phyloP scores from a whole-genome alignment of 1,139 yeast genomes.

The Yarrowia galli region DNA sequence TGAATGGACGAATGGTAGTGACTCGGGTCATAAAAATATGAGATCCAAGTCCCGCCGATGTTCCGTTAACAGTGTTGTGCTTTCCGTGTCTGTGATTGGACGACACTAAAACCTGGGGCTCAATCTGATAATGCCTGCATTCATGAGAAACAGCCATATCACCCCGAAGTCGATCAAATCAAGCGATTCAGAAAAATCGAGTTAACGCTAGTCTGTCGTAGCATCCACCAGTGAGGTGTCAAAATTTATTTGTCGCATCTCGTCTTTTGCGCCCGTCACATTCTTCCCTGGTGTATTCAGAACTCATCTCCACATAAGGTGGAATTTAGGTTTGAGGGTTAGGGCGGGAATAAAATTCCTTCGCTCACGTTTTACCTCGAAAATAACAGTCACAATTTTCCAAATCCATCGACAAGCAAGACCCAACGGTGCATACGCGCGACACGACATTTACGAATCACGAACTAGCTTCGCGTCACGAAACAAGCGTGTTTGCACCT shows the following conservation, averaged over 20 bases:
- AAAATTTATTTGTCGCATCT: too few relatives aligned
- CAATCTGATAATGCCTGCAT: constrained; percentile 5
- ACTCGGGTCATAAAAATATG: too few relatives aligned
- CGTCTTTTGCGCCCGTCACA: not conserved
- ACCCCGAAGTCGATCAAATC: not conserved
- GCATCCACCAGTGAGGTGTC: too few relatives aligned
- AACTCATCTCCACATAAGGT: constrained; percentile 4
- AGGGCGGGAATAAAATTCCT: constrained; percentile 15
- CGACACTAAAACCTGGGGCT: too few relatives aligned
- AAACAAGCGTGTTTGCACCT: constrained; percentile 35
- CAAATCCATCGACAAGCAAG: constrained; percentile 36
- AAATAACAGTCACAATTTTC: constrained; percentile 37
- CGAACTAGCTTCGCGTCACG: constrained; percentile 39
- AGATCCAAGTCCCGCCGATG: not conserved
- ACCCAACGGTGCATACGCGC: constrained; percentile 39
- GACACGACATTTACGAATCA: constrained; percentile 27
- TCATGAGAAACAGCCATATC: not conserved
- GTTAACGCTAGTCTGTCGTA: too few relatives aligned
- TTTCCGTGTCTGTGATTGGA: not conserved
- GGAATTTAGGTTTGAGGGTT: constrained; percentile 16
- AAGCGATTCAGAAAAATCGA: not conserved
- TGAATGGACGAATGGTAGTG: too few relatives aligned
- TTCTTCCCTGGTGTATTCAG: not conserved
- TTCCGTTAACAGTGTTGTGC: not conserved
- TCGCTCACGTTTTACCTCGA: constrained; percentile 31